Conservation (phyloP, 2,329 filamentous ascomycete species). For the Beauveria asiatica region DNA sequence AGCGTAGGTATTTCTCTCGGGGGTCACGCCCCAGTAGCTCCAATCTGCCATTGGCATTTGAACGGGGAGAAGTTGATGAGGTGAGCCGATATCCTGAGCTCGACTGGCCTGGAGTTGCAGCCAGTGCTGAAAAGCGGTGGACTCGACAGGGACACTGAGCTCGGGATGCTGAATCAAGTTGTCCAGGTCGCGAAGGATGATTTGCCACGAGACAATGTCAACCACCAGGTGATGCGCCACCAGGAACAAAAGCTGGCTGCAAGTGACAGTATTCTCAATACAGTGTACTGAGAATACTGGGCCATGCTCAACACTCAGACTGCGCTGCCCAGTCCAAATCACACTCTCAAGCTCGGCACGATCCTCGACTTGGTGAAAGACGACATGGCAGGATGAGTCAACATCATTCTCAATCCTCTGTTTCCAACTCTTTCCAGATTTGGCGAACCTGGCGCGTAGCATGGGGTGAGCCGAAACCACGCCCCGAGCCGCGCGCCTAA, state of each 20-base stretch:
- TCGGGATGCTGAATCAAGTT: background rate
- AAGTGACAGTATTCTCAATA: background rate
- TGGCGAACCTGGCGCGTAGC: constrained; percentile 7
- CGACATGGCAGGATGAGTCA: background rate
- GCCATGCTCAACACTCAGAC: background rate
- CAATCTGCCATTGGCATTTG: background rate
- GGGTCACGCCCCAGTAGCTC: background rate
- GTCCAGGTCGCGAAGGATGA: constrained; percentile 4
- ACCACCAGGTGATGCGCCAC: constrained; percentile 11
- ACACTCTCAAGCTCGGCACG: background rate
- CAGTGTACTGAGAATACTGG: background rate
- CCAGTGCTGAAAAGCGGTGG: background rate
- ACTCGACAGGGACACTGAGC: background rate
- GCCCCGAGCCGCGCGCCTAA: background rate
- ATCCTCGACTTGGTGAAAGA: background rate
- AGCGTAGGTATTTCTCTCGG: background rate
- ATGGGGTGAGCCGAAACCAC: constrained; percentile 1
- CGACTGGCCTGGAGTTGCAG: background rate
- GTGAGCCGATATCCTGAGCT: background rate
- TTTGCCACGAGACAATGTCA: constrained; percentile 43
- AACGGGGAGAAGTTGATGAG: background rate
- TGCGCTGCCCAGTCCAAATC: background rate
- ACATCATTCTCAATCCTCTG: background rate
- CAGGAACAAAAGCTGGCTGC: background rate
- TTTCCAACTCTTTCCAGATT: background rate